Percentiles rank a stretch among this genome's conserved stretches.
phyloP scores from a whole-genome alignment of 139 green algal species.

The Coccomyxa sp. region DNA sequence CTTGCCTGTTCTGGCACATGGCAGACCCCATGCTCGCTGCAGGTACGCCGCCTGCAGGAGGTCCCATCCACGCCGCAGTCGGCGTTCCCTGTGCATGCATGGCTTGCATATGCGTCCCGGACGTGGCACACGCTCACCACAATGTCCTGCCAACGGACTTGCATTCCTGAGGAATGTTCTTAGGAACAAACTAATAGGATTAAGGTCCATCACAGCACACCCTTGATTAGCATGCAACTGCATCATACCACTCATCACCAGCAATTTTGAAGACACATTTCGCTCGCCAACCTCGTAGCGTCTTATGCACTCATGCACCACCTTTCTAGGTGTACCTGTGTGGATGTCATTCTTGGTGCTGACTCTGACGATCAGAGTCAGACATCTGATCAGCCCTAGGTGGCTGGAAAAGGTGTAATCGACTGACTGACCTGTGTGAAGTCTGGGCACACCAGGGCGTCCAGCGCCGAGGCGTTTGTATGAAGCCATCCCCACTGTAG shows the following conservation, averaged over 20 bases:
- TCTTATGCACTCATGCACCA: no score
- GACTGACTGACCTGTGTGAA: no score
- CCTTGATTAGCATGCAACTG: background rate
- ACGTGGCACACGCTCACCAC: slow-evolving; percentile 7
- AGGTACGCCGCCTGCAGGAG: background rate
- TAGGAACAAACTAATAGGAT: background rate
- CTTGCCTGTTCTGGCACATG: background rate
- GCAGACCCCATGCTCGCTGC: background rate
- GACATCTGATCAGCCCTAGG: no score
- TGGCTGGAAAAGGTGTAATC: no score
- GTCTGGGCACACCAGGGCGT: no score
- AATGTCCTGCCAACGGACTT: background rate
- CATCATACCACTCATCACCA: background rate
- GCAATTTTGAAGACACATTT: background rate
- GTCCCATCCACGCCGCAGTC: slow-evolving; percentile 15
- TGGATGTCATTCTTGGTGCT: no score
- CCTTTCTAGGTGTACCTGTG: no score
- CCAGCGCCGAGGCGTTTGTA: no score
- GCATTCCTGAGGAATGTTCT: no score
- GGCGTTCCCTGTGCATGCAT: background rate
- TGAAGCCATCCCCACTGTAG: no score
- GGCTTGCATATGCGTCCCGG: background rate
- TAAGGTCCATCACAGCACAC: background rate
- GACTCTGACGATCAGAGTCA: no score
- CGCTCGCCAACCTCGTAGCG: background rate